Evolutionary conservation across 352 stramenopile genomes (phyloP), one percentile per base, ranked within the genome.

Genomic region (Phytophthora citricola): DNA sequence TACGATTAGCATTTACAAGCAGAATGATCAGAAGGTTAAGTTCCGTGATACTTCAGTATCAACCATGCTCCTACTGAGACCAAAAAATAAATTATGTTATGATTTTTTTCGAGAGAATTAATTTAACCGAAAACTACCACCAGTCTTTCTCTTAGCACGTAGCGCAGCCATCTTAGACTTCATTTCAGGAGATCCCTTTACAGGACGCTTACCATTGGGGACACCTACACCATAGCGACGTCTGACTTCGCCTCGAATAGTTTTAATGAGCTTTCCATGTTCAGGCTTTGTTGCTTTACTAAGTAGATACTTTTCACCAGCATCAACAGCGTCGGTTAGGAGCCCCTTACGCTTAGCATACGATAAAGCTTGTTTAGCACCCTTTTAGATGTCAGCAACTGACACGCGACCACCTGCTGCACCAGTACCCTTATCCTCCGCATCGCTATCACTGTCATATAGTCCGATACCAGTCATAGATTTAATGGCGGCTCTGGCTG

Each of bases 201-300:
- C 27, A 5, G 17, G 14, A 43, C 27, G 51, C 32, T 54, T 63
- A 47, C 17, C 8, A 6, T 26, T 26, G 24, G 24, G 24, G 24
- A 63, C 20, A 5, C 61, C 61, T 0, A 69, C 52, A 31, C 61
- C 61, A 12, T 63, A 69, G 11, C 45, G 61, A 7, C 48, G n/a
- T 1, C 11, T n/a, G 0, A 69, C 40, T 8, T 63, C 36, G 12
- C 49, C 38, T 14, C 46, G 36, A 5, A 63, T 15, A 1, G 34
- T 39, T 14, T 53, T 58, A 29, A 64, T 63, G 2, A 67, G n/a
- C 1, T 34, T 14, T 15, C 22, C 45, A 40, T 68, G 60, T 5
- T 62, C 60, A 0, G 57, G 60, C 2, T 67, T 67, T 1, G 24
- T 61, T 17, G 51, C 36, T 15, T 56, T 60, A 5, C 14, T 47